phyloP scores from a whole-genome alignment of 768 basidiomycete species.

The Epithele typhae region DNA sequence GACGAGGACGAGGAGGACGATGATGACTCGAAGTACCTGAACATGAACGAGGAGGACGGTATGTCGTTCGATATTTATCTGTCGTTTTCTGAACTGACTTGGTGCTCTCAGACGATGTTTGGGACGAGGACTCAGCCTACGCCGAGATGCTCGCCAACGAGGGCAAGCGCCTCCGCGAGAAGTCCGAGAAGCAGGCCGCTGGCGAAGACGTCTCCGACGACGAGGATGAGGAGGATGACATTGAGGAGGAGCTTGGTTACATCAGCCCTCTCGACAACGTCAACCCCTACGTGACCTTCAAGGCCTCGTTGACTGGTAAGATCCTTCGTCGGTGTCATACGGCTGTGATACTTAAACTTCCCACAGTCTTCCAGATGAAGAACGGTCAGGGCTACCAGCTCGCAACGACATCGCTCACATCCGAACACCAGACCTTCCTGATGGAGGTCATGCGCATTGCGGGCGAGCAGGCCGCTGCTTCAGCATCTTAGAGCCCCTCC shows the following conservation, averaged over 20 bases:
- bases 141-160: slow-evolving; percentile 82
- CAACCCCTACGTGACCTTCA: slow-evolving; percentile 75
- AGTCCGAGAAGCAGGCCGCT: slow-evolving; percentile 39
- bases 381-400: slow-evolving; percentile 65
- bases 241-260: slow-evolving; percentile 82
- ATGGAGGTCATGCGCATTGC: slow-evolving; percentile 84
- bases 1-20: slow-evolving; percentile 42
- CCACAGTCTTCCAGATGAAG: slow-evolving; percentile 69
- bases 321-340: neutral
- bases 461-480: slow-evolving; percentile 33
- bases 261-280: slow-evolving; percentile 80
- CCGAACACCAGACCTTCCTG: slow-evolving; percentile 74
- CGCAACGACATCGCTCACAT: slow-evolving; percentile 63
- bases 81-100: no score
- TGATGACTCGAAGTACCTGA: slow-evolving; percentile 49
- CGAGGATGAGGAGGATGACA: slow-evolving; percentile 48
- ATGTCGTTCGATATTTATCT: no score
- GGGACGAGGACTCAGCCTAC: slow-evolving; percentile 88
- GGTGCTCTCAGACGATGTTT: slow-evolving; percentile 75
- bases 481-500: slow-evolving; percentile 2
- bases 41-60: slow-evolving; percentile 69
- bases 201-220: slow-evolving; percentile 32
- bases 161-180: slow-evolving; percentile 72
- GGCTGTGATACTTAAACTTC: slow-evolving; percentile 4
- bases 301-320: slow-evolving; percentile 72